Conservation (phyloP, 768 basidiomycete species). For the Calocybe cyanea region DNA sequence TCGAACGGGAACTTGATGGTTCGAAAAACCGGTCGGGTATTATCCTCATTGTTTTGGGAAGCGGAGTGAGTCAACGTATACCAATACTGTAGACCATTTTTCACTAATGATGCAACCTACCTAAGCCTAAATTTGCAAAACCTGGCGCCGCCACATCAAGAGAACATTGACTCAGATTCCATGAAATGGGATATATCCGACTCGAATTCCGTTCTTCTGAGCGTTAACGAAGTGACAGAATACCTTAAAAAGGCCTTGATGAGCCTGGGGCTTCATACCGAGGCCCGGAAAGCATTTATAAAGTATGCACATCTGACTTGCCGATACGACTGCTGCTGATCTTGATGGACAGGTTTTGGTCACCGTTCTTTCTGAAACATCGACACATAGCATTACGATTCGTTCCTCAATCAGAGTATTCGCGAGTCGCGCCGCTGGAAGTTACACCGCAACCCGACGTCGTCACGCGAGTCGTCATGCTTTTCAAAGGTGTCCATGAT, state of each 20-base stretch:
- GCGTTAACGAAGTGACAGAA: slow-evolving; percentile 21
- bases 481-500: slow-evolving; percentile 34
- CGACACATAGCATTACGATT: slow-evolving; percentile 41
- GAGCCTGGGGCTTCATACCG: slow-evolving; percentile 34
- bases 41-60: slow-evolving; percentile 38
- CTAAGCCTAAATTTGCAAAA: slow-evolving; percentile 4
- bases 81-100: no score
- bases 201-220: slow-evolving; percentile 27
- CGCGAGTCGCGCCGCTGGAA: slow-evolving; percentile 32
- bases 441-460: slow-evolving; percentile 39
- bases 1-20: slow-evolving; percentile 28
- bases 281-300: slow-evolving; percentile 44
- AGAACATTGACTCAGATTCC: slow-evolving; percentile 2
- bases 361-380: slow-evolving; percentile 37
- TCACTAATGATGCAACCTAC: no score
- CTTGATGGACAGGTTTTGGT: slow-evolving; percentile 33
- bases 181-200: slow-evolving; percentile 16
- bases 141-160: not conserved
- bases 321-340: not conserved
- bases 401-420: slow-evolving; percentile 39
- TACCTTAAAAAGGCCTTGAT: slow-evolving; percentile 32
- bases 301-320: slow-evolving; percentile 24
- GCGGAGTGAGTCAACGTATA: slow-evolving; percentile 23
- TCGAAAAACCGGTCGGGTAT: slow-evolving; percentile 20
- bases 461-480: slow-evolving; percentile 43